Base-by-base conservation (phyloP, 2,329 filamentous ascomycete genomes). In the Paecilomyces formosus region DNA sequence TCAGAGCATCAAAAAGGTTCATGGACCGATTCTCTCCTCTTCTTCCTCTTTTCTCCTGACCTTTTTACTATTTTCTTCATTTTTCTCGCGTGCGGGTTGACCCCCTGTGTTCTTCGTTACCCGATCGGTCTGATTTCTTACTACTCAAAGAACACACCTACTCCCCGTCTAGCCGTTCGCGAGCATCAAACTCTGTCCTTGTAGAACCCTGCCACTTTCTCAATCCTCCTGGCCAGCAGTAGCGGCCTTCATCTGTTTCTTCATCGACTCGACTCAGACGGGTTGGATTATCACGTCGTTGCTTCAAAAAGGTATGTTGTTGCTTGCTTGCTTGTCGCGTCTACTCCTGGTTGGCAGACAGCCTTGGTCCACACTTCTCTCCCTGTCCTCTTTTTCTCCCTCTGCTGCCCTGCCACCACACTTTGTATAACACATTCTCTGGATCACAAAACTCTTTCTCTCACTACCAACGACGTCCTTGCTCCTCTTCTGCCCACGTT, bases 141-240 rank as follows among this genome's bases (percentile, higher is more conserved):
- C 64, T 64, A 70, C 71, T 69, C 5, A 52, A 52, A 52, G 50
- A 52, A 52, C 50, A 52, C 50, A 52, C 26, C 50, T 52, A 52
- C 24, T 28, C 50, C 50, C 70, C 70, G 71, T 68, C 64, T 68
- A 67, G 65, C 66, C 62, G 55, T 61, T 64, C 63, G 62, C 63
- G 62, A 62, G 62, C 61, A 63, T 54, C 55, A 55, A 63, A 55
- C 57, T 61, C 53, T 62, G 55, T 22, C 39, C 50, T 52, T 52
- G 30, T 52, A 21, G 9, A 52, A 52, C 18, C 26, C 15, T n/a
- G 15, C 50, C 50, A 52, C 50, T 22, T 52, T 28, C 21, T 28
- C 50, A 52, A 54, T 55, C 39, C 39, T 45, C 15, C 39, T 21
- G 8, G 6, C 39, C 5, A 45, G 39, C 50, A 52, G 50, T 26